Evolutionary conservation across 2,329 filamentous ascomycete genomes (phyloP), one percentile per base, ranked within the genome.

Genomic region (Hansfordia pulvinata): DNA sequence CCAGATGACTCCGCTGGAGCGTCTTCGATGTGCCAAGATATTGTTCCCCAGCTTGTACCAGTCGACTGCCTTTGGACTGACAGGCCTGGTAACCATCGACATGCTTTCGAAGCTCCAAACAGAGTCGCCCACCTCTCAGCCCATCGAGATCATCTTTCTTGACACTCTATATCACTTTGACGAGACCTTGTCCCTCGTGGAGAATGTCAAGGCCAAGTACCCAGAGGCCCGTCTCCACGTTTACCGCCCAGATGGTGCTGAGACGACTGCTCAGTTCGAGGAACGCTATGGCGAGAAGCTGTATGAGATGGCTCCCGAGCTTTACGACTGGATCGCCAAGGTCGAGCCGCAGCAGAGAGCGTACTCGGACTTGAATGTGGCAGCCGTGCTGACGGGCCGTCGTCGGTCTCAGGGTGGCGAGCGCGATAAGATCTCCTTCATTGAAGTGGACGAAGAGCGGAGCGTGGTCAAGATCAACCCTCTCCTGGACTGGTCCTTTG

Each of bases 381-480:
- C 80, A 30, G 90, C 90, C 28, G 82, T 96, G 27, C 65, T 98
- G 37, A 98, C 90, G 23, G 90, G 90, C 28, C 83, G 90, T 32
- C 74, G 90, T 35, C 75, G 83, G 39, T 92, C 83, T 36, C 90
- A 98, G 57, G 90, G 90, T 35, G 88, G 85, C 36, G 84, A 90
- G 60, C 80, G 90, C 33, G 85, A 86, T 36, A 76, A 80, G 45
- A 75, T 98, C 37, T 79, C 85, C 47, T 82, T 98, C 47, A 71
- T 98, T 44, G 90, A 98, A 54, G 62, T 96, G 15, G 86, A 94
- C 49, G 67, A 73, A 34, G 88, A 93, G 52, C 72, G 79, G 16
- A 84, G 84, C 28, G 67, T 96, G 37, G 72, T 96, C 65, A 98
- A 98, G 69, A 79, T 98, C 69, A 98, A 96, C 64, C 90, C 90